These are phyloP conservation scores for Pseudonectria buxi DNA, from an alignment of 2,329 filamentous ascomycete species.

Conservation along the genomic window DNA sequence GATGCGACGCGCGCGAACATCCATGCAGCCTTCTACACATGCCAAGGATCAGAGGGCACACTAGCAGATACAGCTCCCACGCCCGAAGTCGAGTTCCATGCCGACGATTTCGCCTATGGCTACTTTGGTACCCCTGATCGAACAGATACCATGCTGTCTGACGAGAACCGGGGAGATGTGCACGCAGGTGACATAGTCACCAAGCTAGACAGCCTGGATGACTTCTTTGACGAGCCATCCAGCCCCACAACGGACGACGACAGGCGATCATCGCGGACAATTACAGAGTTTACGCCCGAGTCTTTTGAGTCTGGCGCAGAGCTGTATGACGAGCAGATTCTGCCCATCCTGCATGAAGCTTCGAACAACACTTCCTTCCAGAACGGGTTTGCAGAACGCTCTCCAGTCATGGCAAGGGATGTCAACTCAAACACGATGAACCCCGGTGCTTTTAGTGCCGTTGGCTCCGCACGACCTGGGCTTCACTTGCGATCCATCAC, in stretches of 20 bases:
- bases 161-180: slow-evolving; percentile 65
- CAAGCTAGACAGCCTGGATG: slow-evolving; percentile 71
- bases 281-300: slow-evolving; percentile 59
- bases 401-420: slow-evolving; percentile 53
- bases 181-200: slow-evolving; percentile 71
- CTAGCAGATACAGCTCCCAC: slow-evolving; percentile 58
- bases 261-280: slow-evolving; percentile 53
- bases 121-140: slow-evolving; percentile 68
- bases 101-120: slow-evolving; percentile 78
- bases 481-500: slow-evolving; percentile 80
- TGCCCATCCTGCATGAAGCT: slow-evolving; percentile 84
- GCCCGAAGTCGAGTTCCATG: slow-evolving; percentile 85
- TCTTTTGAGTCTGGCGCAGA: slow-evolving; percentile 69
- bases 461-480: slow-evolving; percentile 49
- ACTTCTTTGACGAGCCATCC: slow-evolving; percentile 69
- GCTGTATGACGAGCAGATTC: slow-evolving; percentile 86
- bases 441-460: slow-evolving; percentile 49
- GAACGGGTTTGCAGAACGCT: slow-evolving; percentile 76
- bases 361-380: slow-evolving; percentile 77
- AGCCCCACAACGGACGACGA: slow-evolving; percentile 53
- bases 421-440: slow-evolving; percentile 56
- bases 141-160: slow-evolving; percentile 88
- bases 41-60: slow-evolving; percentile 59
- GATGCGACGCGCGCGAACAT: slow-evolving; percentile 84
- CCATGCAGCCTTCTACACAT: slow-evolving; percentile 93